Evolutionary conservation across 148 eudicot genomes (phyloP).

Genomic region (Amaranthus hypochondriacus): DNA sequence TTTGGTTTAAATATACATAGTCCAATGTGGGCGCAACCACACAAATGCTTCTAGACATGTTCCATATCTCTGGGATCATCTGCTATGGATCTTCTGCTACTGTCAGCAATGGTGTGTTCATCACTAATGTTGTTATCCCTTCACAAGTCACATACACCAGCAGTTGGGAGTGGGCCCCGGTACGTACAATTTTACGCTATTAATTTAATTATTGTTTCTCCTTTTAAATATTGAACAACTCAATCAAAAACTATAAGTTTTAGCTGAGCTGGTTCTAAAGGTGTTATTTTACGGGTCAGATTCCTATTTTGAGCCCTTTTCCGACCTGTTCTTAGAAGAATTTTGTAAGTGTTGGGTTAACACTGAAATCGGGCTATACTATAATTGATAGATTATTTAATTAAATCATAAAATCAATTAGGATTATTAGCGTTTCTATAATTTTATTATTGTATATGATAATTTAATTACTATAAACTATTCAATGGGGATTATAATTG

Average conservation of each 20-base stretch:
- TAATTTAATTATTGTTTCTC: too few relatives aligned
- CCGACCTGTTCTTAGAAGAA: too few relatives aligned
- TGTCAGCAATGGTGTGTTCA: conserved; percentile 11
- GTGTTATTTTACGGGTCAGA: neutral
- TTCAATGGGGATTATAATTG: too few relatives aligned
- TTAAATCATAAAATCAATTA: too few relatives aligned
- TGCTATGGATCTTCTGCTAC: conserved; percentile 16
- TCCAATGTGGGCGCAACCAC: conserved; percentile 18
- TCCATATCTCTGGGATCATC: conserved; percentile 18
- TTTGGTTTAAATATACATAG: neutral
- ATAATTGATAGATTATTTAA: too few relatives aligned
- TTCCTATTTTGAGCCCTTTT: too few relatives aligned
- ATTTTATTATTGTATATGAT: too few relatives aligned
- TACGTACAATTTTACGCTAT: neutral
- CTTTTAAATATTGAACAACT: neutral
- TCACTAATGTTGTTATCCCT: conserved; percentile 23
- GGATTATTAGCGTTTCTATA: too few relatives aligned
- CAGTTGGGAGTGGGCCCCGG: conserved; percentile 20
- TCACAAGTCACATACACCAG: conserved; percentile 17
- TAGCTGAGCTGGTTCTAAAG: neutral
- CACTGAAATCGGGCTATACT: too few relatives aligned
- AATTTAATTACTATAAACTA: too few relatives aligned
- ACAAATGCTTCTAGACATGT: conserved; percentile 13
- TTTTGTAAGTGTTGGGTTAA: too few relatives aligned
- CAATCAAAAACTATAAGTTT: too few relatives aligned